These are phyloP conservation scores for Fonsecaea pedrosoi DNA, from an alignment of 2,329 filamentous ascomycete genomes.

Conservation along the genomic window DNA sequence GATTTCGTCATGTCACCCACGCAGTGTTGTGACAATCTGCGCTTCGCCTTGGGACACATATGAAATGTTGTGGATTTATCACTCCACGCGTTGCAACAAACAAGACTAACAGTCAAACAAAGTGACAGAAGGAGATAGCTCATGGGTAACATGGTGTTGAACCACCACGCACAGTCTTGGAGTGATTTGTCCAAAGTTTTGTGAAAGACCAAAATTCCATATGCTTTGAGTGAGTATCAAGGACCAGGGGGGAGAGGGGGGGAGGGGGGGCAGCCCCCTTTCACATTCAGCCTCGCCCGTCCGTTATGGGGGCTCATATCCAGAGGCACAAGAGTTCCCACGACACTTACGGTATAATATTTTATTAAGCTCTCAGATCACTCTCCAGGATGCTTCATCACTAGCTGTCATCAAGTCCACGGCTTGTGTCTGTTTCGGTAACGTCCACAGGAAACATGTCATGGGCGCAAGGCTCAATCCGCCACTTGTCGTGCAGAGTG, in stretches of 20 bases:
- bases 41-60: neutral
- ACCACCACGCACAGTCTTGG: neutral
- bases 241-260: neutral
- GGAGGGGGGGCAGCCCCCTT: neutral
- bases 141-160: neutral
- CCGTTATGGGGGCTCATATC: no score
- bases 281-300: neutral
- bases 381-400: no score
- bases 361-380: no score
- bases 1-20: neutral
- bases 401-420: no score
- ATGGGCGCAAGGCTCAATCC: no score
- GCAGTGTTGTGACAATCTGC: neutral
- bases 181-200: neutral
- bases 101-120: neutral
- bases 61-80: neutral
- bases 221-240: neutral
- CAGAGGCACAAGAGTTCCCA: neutral
- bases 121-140: neutral
- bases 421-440: no score
- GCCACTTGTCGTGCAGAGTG: no score
- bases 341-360: neutral
- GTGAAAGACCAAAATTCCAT: neutral
- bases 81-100: neutral
- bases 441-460: no score